Conservation (phyloP, 352 stramenopile genomes). For the Blastocystis sp. region DNA sequence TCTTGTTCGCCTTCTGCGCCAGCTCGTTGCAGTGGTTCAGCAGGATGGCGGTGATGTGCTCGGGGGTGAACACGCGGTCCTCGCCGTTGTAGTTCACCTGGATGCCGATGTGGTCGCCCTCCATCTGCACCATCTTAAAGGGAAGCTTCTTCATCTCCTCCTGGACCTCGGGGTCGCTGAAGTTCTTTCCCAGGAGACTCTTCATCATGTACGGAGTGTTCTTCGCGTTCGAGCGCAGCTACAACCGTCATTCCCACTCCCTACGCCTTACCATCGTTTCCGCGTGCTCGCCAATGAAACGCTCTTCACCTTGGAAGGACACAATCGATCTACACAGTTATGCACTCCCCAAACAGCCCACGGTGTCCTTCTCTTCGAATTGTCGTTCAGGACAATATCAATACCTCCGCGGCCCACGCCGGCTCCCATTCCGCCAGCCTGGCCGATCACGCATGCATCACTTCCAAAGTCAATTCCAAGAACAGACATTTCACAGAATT, state of each 20-base stretch:
- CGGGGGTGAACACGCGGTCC: slow-evolving; percentile 84
- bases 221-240: slow-evolving; percentile 90
- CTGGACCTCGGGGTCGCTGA: slow-evolving; percentile 89
- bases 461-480: slow-evolving; percentile 87
- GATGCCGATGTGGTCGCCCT: slow-evolving; percentile 81
- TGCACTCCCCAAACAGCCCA: slow-evolving; percentile 73
- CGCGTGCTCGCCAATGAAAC: slow-evolving; percentile 87
- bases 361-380: slow-evolving; percentile 95
- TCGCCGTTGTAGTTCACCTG: slow-evolving; percentile 87
- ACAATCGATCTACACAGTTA: slow-evolving; percentile 70
- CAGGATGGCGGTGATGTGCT: slow-evolving; percentile 93
- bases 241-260: slow-evolving; percentile 73
- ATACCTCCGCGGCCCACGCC: slow-evolving; percentile 90
- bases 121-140: slow-evolving; percentile 84
- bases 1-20: slow-evolving; percentile 84
- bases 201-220: slow-evolving; percentile 95
- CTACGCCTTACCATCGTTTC: slow-evolving; percentile 79
- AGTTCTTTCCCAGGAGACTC: slow-evolving; percentile 91
- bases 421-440: slow-evolving; percentile 82
- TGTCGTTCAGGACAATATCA: slow-evolving; percentile 98
- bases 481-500: slow-evolving; percentile 73
- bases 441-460: slow-evolving; percentile 84
- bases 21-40: slow-evolving; percentile 92
- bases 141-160: slow-evolving; percentile 85
- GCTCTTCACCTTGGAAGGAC: slow-evolving; percentile 74